Evolutionary conservation across 345 rosid genomes (phyloP), one percentile per base, ranked within the genome.

Genomic region (Syzygium aromaticum): DNA sequence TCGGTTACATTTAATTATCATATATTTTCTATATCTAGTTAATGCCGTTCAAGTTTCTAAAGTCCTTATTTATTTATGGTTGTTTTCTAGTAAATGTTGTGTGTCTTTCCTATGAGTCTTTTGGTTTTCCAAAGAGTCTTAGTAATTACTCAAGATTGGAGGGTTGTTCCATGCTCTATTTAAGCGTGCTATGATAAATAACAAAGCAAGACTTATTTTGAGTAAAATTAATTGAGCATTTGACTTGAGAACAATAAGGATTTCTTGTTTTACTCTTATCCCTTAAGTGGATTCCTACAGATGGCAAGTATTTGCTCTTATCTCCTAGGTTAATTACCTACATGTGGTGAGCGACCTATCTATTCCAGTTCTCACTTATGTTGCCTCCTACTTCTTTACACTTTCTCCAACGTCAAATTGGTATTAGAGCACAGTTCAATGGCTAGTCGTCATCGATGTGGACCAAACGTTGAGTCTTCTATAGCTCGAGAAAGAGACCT

Each of bases 391-490:
- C 17, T 61, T 61, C 1, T 61, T 4, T 13, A n/a, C 67, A 61
- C 8, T 27, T n/a, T 61, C 1, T n/a, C 33, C 0, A 1, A 17
- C 12, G 17, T 61, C 67, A 61, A 61, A n/a, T 61, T 61, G 33
- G 33, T 61, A 25, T 2, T 3, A 25, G 19, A 27, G 46, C 46
- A 43, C 7, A 4, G 9, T 14, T 61, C 9, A 3, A 1, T n/a
- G 0, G 17, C 8, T n/a, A 5, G 73, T 61, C 27, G 73, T n/a
- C 17, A n/a, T 61, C 0, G 2, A n/a, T 0, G 1, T 25, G 28
- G 63, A 4, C 63, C 63, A 11, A 57, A 57, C 4, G 0, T 57
- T 57, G 28, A 57, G 63, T 57, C 15, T 57, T 57, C 28, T 25
- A 57, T 12, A 0, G 3, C 28, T 25, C 3, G 0, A 25, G 7